Base-by-base conservation (phyloP, 768 basidiomycete species). In the Auricularia heimuer region DNA sequence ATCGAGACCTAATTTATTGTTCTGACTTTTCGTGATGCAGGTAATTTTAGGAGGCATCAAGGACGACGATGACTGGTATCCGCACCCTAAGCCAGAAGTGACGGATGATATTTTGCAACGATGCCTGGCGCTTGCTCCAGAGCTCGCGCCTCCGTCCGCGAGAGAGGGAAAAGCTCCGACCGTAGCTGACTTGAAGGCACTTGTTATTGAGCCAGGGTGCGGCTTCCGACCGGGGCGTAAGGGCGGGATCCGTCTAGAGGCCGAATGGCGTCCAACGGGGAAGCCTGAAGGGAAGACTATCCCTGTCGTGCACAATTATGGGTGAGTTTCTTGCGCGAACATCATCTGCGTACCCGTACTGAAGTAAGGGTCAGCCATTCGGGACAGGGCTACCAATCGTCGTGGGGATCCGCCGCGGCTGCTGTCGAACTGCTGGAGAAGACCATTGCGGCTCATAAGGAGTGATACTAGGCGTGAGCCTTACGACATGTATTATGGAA, bases 161-260 rank as follows among this genome's bases (percentile, higher is more conserved):
- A 61, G 29, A 3, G 66, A 56, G 11, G 67, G 68, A 1, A 47
- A 64, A 4, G 65, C 62, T 3, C 74, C 74, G 1, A 79, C 77
- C 0, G 64, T 77, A 18, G 77, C 77, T 7, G 79, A 81, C 67
- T 62, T 81, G 6, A 73, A 75, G 36, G 65, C 75, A 3, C 65
- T 79, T 8, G 72, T 79, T 10, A 67, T 79, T 47, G 80, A 79
- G 63, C 74, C 76, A 37, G 79, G 78, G 6, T 82, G 82, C 68
- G 90, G 90, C 2, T 73, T 92, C 60, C 78, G 89, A 3, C 90
- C 90, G 0, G 82, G 74, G 1, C 76, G 90, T 64, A 84, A 82
- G 47, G 87, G 85, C n/a, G 89, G 89, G 0, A 78, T 91, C 37
- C 75, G 88, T 33, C 74, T 90, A 1, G 85, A 83, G 47, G 72